Percentiles rank a stretch among this genome's conserved stretches.
Evolutionary conservation across 768 basidiomycete genomes (phyloP).

Genomic region (Psilocybe subaeruginosa): DNA sequence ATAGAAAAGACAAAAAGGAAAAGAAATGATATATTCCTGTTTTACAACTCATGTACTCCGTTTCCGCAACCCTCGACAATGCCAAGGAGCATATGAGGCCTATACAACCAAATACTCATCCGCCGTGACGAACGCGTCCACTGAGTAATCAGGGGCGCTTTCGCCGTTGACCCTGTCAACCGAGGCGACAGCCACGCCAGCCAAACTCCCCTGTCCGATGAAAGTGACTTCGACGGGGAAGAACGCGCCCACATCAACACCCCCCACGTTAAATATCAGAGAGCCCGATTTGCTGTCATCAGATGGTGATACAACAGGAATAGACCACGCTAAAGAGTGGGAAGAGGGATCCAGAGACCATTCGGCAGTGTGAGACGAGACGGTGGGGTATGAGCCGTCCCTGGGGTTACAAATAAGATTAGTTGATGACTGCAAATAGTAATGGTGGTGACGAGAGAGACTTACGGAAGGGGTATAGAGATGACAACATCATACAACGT

Average conservation of each 20-base stretch:
- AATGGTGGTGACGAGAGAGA: slow-evolving; percentile 18
- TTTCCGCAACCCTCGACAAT: background rate
- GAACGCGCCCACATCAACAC: slow-evolving; percentile 81
- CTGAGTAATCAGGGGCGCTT: slow-evolving; percentile 46
- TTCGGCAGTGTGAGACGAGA: slow-evolving; percentile 73
- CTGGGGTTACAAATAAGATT: slow-evolving; percentile 33
- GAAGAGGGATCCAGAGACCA: slow-evolving; percentile 83
- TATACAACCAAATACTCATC: slow-evolving; percentile 65
- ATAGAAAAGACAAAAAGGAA: background rate
- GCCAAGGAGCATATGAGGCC: background rate
- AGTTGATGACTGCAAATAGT: background rate
- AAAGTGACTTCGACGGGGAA: slow-evolving; percentile 93
- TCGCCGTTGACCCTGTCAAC: slow-evolving; percentile 57
- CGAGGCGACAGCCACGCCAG: slow-evolving; percentile 67
- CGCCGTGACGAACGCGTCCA: slow-evolving; percentile 52
- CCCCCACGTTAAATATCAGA: slow-evolving; percentile 89
- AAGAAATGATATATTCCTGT: slow-evolving; percentile 6
- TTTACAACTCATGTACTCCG: background rate
- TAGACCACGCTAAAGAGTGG: slow-evolving; percentile 86
- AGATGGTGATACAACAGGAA: slow-evolving; percentile 63
- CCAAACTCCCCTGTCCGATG: slow-evolving; percentile 78
- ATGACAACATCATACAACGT: slow-evolving; percentile 85
- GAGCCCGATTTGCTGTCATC: slow-evolving; percentile 74
- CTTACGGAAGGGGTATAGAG: slow-evolving; percentile 92
- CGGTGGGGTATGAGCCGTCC: slow-evolving; percentile 82